Conservation (phyloP, 768 basidiomycete species). For the Boletus reticuloceps region DNA sequence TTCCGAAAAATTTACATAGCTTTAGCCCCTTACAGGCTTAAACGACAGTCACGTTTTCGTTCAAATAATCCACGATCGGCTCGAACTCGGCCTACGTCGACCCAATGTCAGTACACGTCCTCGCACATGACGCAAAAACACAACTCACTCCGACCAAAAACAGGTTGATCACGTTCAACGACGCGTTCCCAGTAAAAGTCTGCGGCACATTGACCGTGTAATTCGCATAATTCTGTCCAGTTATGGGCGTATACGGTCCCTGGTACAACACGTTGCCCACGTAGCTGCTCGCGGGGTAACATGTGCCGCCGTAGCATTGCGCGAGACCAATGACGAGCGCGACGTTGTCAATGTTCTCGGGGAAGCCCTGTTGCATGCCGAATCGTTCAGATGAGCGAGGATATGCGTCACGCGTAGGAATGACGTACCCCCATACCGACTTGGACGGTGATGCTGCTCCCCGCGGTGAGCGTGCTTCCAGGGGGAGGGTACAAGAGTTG, state of each 20-base stretch:
- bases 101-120: not conserved
- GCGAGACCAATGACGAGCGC: slow-evolving; percentile 33
- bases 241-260: slow-evolving; percentile 29
- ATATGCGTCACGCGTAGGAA: not conserved
- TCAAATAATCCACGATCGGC: slow-evolving; percentile 23
- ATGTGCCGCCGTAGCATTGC: slow-evolving; percentile 21
- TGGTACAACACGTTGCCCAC: slow-evolving; percentile 36
- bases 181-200: slow-evolving; percentile 28
- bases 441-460: slow-evolving; percentile 10
- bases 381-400: not conserved
- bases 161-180: slow-evolving; percentile 37
- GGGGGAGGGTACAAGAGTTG: slow-evolving; percentile 8
- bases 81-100: slow-evolving; percentile 4
- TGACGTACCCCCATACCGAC: slow-evolving; percentile 18
- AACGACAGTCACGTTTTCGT: slow-evolving; percentile 16
- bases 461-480: slow-evolving; percentile 7
- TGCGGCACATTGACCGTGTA: slow-evolving; percentile 33
- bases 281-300: slow-evolving; percentile 20
- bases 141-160: slow-evolving; percentile 41
- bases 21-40: not conserved
- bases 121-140: not conserved
- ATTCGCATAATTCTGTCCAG: slow-evolving; percentile 25
- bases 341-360: slow-evolving; percentile 25
- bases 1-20: not conserved
- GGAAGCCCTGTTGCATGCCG: slow-evolving; percentile 9